Conservation (phyloP, 305 asterid species). For the Fraxinus angustifolia region DNA sequence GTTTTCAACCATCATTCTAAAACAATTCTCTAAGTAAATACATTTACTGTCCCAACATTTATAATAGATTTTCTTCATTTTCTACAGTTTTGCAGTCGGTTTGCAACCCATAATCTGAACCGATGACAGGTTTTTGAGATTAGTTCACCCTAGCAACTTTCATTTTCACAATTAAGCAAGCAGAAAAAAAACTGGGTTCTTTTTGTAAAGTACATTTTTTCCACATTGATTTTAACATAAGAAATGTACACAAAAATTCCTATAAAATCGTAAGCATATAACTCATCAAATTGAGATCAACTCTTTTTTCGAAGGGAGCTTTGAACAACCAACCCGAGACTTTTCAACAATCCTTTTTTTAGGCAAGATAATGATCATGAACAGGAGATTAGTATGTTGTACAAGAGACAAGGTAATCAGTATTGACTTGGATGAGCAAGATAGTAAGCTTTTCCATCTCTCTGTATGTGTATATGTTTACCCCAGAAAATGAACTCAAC, state of each 20-base stretch:
- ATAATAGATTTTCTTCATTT: neutral
- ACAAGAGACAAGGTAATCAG: slow-evolving; percentile 61
- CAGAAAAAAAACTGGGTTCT: too few relatives aligned
- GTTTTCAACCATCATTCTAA: neutral
- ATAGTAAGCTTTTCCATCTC: slow-evolving; percentile 39
- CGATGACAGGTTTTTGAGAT: too few relatives aligned
- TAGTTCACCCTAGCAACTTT: too few relatives aligned
- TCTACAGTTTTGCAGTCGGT: neutral
- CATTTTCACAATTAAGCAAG: too few relatives aligned
- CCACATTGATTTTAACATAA: neutral
- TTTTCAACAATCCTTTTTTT: neutral
- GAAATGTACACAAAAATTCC: neutral
- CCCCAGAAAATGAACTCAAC: too few relatives aligned
- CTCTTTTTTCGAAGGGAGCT: neutral
- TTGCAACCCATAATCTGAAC: neutral
- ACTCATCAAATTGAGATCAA: neutral
- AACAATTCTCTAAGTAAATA: neutral
- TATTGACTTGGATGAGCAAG: slow-evolving; percentile 76
- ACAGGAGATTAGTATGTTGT: slow-evolving; percentile 74
- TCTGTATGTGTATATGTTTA: too few relatives aligned
- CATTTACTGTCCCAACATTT: neutral
- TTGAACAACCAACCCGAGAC: neutral
- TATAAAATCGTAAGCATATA: neutral
- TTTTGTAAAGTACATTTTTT: too few relatives aligned
- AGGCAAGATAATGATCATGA: slow-evolving; percentile 41